Evolutionary conservation across 805 yeast species (phyloP).

Genomic region (Ogataea nonfermentans): DNA sequence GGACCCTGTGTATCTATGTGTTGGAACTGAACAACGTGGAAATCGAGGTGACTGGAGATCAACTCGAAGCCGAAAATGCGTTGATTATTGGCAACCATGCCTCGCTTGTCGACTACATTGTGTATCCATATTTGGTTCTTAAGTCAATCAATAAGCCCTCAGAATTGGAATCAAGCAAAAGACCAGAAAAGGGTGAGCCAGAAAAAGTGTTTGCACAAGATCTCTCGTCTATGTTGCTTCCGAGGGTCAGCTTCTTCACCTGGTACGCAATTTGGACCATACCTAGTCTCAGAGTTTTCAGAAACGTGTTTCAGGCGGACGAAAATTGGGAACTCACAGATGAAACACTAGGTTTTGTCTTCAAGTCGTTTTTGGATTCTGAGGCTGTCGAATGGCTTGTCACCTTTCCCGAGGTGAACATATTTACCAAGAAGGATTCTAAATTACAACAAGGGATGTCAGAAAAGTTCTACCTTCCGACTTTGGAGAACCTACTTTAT

Average conservation of each 20-base stretch:
- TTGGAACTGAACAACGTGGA: constrained; percentile 39
- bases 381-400: constrained; percentile 55
- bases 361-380: constrained; percentile 36
- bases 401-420: constrained; percentile 83
- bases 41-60: constrained; percentile 44
- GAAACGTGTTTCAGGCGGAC: constrained; percentile 52
- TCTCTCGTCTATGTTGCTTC: constrained; percentile 32
- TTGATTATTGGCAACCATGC: constrained; percentile 55
- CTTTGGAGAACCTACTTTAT: constrained; percentile 59
- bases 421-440: constrained; percentile 50
- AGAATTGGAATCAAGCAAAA: constrained; percentile 3
- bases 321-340: constrained; percentile 66
- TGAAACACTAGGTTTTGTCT: constrained; percentile 32
- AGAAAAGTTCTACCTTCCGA: constrained; percentile 58
- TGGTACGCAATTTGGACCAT: constrained; percentile 69
- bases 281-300: constrained; percentile 50
- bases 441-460: constrained; percentile 53
- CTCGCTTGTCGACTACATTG: constrained; percentile 63
- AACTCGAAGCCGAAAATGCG: constrained; percentile 37
- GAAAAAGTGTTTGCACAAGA: constrained; percentile 27
- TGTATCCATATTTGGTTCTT: constrained; percentile 45
- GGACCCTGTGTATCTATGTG: constrained; percentile 33
- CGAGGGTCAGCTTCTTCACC: constrained; percentile 56
- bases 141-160: constrained; percentile 19
- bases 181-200: constrained; percentile 4